A percentile compares a stretch with the other conserved stretches of the same genome.
Evolutionary conservation across 1,139 yeast species (phyloP).

Genomic region (Keqinozyma sinolaborantium): DNA sequence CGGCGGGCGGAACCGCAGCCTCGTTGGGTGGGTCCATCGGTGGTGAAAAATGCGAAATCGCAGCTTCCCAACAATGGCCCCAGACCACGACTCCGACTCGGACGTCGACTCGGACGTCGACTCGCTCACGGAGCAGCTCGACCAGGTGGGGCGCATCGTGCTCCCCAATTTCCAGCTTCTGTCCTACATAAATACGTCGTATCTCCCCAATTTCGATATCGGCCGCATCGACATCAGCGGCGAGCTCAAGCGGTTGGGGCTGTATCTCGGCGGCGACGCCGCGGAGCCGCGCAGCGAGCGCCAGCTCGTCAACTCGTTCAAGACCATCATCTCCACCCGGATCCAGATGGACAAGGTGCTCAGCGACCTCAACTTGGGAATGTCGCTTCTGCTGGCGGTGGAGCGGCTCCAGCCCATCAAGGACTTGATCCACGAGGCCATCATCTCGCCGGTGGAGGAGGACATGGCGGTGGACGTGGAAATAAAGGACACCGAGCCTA

Average conservation of each 20-base stretch:
- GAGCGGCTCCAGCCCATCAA: slow-evolving; percentile 57
- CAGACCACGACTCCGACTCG: neutral
- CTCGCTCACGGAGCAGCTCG: slow-evolving; percentile 12
- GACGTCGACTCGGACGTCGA: slow-evolving; percentile 10
- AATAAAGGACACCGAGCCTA: slow-evolving; percentile 44
- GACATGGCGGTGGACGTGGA: slow-evolving; percentile 25
- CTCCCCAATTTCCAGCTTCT: slow-evolving; percentile 1
- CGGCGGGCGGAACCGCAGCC: slow-evolving; percentile 54
- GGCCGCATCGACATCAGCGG: slow-evolving; percentile 7
- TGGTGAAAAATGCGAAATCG: neutral
- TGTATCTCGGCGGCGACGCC: slow-evolving; percentile 3
- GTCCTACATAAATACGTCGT: slow-evolving; percentile 2
- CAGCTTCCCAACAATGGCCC: neutral
- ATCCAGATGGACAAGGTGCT: slow-evolving; percentile 49
- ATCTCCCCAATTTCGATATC: slow-evolving; percentile 7
- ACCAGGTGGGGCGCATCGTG: slow-evolving; percentile 12
- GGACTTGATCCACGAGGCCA: slow-evolving; percentile 45
- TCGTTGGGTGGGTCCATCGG: slow-evolving; percentile 28
- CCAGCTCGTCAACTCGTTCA: slow-evolving; percentile 7
- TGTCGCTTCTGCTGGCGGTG: slow-evolving; percentile 49
- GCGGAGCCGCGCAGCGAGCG: slow-evolving; percentile 2
- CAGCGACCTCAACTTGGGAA: slow-evolving; percentile 49
- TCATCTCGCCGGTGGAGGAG: slow-evolving; percentile 46
- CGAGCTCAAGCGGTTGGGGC: slow-evolving; percentile 8
- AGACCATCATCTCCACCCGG: slow-evolving; percentile 36